Conservation (phyloP, 768 basidiomycete genomes). For the Lepiota brunneoincarnata region DNA sequence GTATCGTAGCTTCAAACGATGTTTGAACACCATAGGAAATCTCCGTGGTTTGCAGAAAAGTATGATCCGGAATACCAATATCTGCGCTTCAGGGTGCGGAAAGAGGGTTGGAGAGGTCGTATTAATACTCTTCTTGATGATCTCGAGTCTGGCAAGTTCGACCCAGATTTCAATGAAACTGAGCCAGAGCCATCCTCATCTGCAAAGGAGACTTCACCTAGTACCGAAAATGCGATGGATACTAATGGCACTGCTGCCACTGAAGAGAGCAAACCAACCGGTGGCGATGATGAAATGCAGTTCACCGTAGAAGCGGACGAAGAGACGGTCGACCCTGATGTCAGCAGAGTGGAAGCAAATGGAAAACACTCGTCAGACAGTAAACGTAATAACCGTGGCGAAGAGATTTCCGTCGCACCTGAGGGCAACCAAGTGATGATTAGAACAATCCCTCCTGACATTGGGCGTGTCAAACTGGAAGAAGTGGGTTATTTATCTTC, state of each 20-base stretch:
- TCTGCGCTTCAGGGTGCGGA: conserved; percentile 76
- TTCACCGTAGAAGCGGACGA: conserved; percentile 73
- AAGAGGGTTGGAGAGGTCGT: conserved; percentile 81
- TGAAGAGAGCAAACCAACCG: conserved; percentile 54
- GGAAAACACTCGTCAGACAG: conserved; percentile 47
- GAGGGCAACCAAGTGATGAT: conserved; percentile 94
- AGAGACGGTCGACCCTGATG: conserved; percentile 60
- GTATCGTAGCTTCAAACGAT: conserved; percentile 86
- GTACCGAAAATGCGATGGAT: conserved; percentile 39
- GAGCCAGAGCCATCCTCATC: conserved; percentile 50
- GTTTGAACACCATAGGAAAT: conserved; percentile 92
- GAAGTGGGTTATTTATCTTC: conserved; percentile 48
- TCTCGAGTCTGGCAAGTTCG: conserved; percentile 82
- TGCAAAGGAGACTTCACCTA: conserved; percentile 48
- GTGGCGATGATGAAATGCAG: conserved; percentile 71
- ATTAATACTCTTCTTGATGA: conserved; percentile 73
- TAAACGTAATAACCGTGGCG: conserved; percentile 55
- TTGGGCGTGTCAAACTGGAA: conserved; percentile 86
- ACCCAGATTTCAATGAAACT: conserved; percentile 68
- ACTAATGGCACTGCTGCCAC: conserved; percentile 31
- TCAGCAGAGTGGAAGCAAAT: conserved; percentile 52
- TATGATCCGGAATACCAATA: conserved; percentile 81
- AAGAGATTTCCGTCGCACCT: conserved; percentile 68
- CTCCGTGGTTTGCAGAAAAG: conserved; percentile 97
- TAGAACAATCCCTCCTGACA: conserved; percentile 91